Percentiles rank a stretch among this genome's conserved stretches.
These are phyloP conservation scores for Linnemannia zychae DNA, from an alignment of 192 early-diverging fungal genomes.

Conservation along the genomic window DNA sequence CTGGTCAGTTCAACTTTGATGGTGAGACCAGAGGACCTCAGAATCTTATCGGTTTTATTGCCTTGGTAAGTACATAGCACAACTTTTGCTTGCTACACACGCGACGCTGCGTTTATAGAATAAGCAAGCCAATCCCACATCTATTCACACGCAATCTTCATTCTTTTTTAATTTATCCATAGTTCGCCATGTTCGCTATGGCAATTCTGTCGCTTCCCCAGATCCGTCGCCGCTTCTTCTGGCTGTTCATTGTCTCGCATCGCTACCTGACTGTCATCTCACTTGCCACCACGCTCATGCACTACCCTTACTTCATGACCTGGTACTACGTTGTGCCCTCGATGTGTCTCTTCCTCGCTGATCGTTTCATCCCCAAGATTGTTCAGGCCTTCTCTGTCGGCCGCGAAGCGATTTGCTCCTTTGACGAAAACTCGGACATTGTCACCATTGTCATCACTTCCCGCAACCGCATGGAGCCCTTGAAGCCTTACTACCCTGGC, in stretches of 20 bases:
- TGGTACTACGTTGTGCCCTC: slow-evolving; percentile 4
- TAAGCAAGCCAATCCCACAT: not conserved
- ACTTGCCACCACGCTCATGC: slow-evolving; percentile 1
- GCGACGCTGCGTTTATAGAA: too few species aligned
- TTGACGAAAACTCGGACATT: slow-evolving; percentile 14
- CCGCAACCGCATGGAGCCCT: slow-evolving; percentile 16
- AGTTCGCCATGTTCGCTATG: not conserved
- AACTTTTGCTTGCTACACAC: too few species aligned
- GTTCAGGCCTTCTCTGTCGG: slow-evolving; percentile 8
- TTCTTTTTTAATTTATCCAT: not conserved
- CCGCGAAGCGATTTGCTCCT: slow-evolving; percentile 10
- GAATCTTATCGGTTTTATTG: slow-evolving; percentile 35
- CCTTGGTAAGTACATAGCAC: not conserved
- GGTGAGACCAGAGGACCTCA: slow-evolving; percentile 46
- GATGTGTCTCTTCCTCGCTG: slow-evolving; percentile 11
- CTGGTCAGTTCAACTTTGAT: slow-evolving; percentile 41
- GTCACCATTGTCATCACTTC: slow-evolving; percentile 13
- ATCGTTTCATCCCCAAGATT: slow-evolving; percentile 29
- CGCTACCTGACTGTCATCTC: not conserved
- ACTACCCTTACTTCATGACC: slow-evolving; percentile 7
- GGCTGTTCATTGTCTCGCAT: slow-evolving; percentile 2
- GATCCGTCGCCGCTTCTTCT: slow-evolving; percentile 11
- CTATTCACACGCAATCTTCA: not conserved
- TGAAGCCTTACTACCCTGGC: slow-evolving; percentile 32
- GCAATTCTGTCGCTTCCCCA: slow-evolving; percentile 2